Percentiles rank a stretch among this genome's conserved stretches.
Evolutionary conservation across 192 early-diverging fungal species (phyloP).

Genomic region (Diversispora eburnea): DNA sequence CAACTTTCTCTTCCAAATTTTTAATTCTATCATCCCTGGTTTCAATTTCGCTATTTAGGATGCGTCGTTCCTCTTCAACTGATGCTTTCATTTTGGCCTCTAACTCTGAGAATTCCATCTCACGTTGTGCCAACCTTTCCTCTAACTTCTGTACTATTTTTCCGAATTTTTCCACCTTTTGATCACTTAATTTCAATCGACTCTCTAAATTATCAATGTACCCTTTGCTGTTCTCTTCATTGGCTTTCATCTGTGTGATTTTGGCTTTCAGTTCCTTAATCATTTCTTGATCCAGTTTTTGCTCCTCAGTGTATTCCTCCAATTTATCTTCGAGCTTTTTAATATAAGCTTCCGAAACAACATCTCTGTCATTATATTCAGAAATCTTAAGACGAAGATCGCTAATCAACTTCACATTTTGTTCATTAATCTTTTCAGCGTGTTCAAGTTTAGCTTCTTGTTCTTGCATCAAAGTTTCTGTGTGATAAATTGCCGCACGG

Average conservation of each 20-base stretch:
- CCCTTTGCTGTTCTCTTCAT: conserved; percentile 26
- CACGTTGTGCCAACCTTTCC: background rate
- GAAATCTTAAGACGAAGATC: conserved; percentile 11
- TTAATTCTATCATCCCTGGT: conserved; percentile 2
- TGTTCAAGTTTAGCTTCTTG: conserved; percentile 49
- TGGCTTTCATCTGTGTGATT: background rate
- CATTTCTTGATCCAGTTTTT: conserved; percentile 16
- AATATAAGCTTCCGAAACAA: conserved; percentile 9
- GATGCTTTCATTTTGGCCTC: background rate
- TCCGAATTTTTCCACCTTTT: no score
- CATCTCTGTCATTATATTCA: conserved; percentile 6
- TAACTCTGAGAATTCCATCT: background rate
- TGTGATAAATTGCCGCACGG: conserved; percentile 57
- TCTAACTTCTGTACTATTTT: no score
- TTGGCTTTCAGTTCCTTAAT: background rate
- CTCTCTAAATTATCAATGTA: conserved; percentile 33
- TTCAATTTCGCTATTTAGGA: background rate
- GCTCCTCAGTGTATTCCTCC: background rate
- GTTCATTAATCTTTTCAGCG: conserved; percentile 19
- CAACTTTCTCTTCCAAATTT: conserved; percentile 12
- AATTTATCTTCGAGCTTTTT: conserved; percentile 17
- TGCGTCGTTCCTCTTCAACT: conserved; percentile 1
- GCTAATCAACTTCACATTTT: conserved; percentile 6
- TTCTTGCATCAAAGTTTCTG: conserved; percentile 52
- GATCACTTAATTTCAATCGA: conserved; percentile 10